These are phyloP conservation scores for Lactarius sp. DNA, from an alignment of 768 basidiomycete species.

Conservation along the genomic window DNA sequence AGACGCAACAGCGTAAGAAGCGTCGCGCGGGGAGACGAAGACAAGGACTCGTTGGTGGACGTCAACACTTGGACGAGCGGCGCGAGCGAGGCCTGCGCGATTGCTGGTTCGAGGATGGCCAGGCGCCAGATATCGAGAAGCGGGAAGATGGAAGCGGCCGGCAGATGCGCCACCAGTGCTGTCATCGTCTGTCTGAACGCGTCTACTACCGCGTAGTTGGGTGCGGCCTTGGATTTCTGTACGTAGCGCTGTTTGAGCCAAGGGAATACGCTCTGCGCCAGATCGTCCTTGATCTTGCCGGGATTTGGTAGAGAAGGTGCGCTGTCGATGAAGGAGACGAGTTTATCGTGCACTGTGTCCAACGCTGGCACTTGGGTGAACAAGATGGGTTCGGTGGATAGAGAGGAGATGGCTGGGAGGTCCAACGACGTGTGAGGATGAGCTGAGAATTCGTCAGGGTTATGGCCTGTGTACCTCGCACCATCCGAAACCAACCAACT, in stretches of 20 bases:
- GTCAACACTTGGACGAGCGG: slow-evolving; percentile 44
- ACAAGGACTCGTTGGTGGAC: slow-evolving; percentile 30
- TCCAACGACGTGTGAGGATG: slow-evolving; percentile 73
- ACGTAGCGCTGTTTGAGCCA: slow-evolving; percentile 62
- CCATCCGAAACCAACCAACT: slow-evolving; percentile 30
- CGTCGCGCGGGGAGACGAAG: slow-evolving; percentile 40
- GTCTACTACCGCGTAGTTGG: slow-evolving; percentile 28
- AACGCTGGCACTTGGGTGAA: slow-evolving; percentile 68
- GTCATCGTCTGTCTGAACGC: slow-evolving; percentile 40
- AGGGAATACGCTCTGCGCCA: slow-evolving; percentile 49
- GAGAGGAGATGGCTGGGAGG: slow-evolving; percentile 55
- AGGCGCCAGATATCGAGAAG: slow-evolving; percentile 80
- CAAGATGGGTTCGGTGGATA: slow-evolving; percentile 71
- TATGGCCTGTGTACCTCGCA: neutral
- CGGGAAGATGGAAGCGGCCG: slow-evolving; percentile 63
- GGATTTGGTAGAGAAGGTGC: slow-evolving; percentile 34
- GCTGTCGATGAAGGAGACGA: slow-evolving; percentile 56
- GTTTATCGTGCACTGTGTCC: slow-evolving; percentile 57
- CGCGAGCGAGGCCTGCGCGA: slow-evolving; percentile 35
- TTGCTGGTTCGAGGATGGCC: slow-evolving; percentile 54
- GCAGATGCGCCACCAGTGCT: slow-evolving; percentile 43
- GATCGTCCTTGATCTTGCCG: slow-evolving; percentile 42
- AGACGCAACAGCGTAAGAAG: slow-evolving; percentile 64
- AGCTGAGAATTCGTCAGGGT: slow-evolving; percentile 39
- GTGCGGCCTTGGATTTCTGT: slow-evolving; percentile 22